These are phyloP conservation scores for Curvularia sp. DNA, from an alignment of 2,329 filamentous ascomycete genomes.

Conservation along the genomic window DNA sequence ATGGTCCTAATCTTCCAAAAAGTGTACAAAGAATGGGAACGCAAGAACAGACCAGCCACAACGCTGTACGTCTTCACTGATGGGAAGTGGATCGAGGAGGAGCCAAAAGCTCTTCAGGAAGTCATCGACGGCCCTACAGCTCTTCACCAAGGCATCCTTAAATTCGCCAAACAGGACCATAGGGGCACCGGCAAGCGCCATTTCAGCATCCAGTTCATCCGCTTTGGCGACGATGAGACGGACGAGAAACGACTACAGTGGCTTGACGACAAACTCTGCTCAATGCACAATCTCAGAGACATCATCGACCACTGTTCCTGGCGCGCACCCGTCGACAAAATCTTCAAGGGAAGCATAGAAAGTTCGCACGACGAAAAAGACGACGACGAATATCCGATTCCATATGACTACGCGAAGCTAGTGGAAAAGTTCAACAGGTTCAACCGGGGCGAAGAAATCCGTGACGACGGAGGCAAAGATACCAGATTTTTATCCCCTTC, in stretches of 20 bases:
- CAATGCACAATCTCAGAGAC: constrained; percentile 8
- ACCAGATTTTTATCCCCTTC: background rate
- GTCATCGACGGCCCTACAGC: background rate
- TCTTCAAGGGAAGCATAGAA: constrained; percentile 25
- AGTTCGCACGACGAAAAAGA: constrained; percentile 3
- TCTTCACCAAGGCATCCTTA: background rate
- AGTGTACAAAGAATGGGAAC: background rate
- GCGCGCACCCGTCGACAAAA: constrained; percentile 23
- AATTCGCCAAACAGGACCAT: constrained; percentile 2
- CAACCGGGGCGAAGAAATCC: background rate
- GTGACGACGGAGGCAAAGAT: no score
- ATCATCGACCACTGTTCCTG: constrained; percentile 30
- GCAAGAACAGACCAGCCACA: background rate
- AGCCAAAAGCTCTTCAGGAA: background rate
- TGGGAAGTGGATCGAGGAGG: background rate
- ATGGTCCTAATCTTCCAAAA: background rate
- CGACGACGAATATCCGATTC: background rate
- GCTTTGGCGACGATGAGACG: constrained; percentile 15
- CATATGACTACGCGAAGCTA: background rate
- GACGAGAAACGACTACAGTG: background rate
- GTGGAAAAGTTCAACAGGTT: background rate
- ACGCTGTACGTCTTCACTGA: constrained; percentile 1
- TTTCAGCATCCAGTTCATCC: constrained; percentile 29
- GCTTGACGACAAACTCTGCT: constrained; percentile 8
- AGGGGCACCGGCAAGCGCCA: constrained; percentile 6